Base-by-base conservation (phyloP, 306 rosid species). In the Cucurbita argyrosperma region DNA sequence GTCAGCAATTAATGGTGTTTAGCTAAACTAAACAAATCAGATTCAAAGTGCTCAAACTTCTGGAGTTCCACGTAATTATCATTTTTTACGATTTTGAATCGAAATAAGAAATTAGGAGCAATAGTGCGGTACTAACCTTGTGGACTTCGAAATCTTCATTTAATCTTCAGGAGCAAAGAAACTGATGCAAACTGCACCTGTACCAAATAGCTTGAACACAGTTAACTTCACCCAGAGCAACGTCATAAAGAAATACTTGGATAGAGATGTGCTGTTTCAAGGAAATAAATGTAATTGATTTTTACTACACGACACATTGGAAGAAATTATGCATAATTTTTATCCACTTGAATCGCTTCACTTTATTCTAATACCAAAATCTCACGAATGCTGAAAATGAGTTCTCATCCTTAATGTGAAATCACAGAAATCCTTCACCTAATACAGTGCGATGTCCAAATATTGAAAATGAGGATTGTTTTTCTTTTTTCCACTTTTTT, bases 331-430 rank as follows among this genome's bases (percentile, higher is more conserved):
- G 80, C 74, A 71, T 65, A 26, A 74, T 72, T 46, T 87, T 65
- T n/a, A n/a, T 62, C 71, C 76, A 9, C 57, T 84, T 19, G n/a
- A 85, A 75, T 76, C 78, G n/a, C 72, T 82, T 64, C 85, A 87
- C 67, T 75, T 49, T 46, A 49, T 49, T 49, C 73, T 88, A 91
- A 84, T 84, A 90, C 61, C 92, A 88, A 45, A 84, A 90, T 86
- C 96, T 92, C 74, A 64, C 71, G 60, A 87, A 83, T 72, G 89
- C 96, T 61, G 98, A 90, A 85, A 82, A 74, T 54, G 96, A 88
- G 91, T 96, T 88, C 47, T 42, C 40, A 15, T 21, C 61, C 76
- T 46, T 39, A 55, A 61, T 50, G 39, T n/a, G 40, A 35, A 38
- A 8, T 49, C 15, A 10, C 19, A 51, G 18, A 51, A 14, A 4